A percentile compares a stretch with the other conserved stretches of the same genome.
Conservation (phyloP, 208 protist genomes). For the Vickermania ingenoplastis region DNA sequence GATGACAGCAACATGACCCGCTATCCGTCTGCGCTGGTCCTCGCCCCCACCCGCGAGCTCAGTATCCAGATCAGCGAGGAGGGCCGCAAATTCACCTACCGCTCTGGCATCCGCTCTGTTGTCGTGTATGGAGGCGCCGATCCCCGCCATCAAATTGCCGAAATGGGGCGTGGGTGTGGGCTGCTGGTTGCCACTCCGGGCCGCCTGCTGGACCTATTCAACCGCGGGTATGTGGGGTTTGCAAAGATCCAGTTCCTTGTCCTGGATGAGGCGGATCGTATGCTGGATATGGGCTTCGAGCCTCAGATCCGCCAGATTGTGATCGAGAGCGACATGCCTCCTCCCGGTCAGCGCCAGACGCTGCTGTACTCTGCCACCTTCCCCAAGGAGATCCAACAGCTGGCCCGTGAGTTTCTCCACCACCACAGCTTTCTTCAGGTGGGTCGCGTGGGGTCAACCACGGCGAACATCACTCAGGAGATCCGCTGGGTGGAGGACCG, state of each 20-base stretch:
- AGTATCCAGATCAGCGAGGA: conserved; percentile 97
- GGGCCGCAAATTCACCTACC: conserved; percentile 94
- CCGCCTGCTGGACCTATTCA: conserved; percentile 82
- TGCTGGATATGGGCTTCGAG: conserved; percentile 99
- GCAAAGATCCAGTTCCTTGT: conserved; percentile 91
- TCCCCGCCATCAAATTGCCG: conserved; percentile 91
- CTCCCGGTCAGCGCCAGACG: conserved; percentile 95
- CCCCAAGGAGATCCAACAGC: conserved; percentile 96
- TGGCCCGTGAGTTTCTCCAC: conserved; percentile 96
- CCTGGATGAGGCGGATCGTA: conserved; percentile 98
- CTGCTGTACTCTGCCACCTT: conserved; percentile 99
- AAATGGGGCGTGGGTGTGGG: conserved; percentile 94
- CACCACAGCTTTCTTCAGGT: conserved; percentile 97
- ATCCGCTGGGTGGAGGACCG: conserved; percentile 87
- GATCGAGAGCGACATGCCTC: conserved; percentile 92
- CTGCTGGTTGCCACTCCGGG: conserved; percentile 91
- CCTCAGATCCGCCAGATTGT: conserved; percentile 98
- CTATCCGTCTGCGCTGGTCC: conserved; percentile 87
- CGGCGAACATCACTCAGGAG: conserved; percentile 95
- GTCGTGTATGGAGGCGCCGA: conserved; percentile 98
- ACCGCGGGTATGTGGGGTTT: conserved; percentile 80
- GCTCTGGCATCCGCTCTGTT: conserved; percentile 88
- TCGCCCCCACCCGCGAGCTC: conserved; percentile 97
- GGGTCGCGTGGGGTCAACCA: conserved; percentile 97
- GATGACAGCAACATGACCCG: conserved; percentile 39